Percentiles rank a stretch among this genome's conserved stretches.
phyloP scores from a whole-genome alignment of 352 stramenopile genomes.

The Pythium angustatum region DNA sequence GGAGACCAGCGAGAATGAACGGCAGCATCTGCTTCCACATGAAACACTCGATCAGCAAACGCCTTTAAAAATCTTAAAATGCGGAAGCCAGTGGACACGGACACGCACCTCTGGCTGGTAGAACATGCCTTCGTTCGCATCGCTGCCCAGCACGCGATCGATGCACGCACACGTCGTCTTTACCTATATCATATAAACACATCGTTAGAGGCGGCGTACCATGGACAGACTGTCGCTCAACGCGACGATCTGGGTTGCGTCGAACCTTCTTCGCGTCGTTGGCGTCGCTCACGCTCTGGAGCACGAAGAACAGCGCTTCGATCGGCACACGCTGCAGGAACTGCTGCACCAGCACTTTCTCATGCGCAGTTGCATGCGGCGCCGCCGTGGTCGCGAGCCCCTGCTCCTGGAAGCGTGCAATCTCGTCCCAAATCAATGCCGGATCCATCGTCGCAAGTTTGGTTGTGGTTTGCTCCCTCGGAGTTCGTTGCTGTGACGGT shows the following conservation, averaged over 20 bases:
- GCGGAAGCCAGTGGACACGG: no score
- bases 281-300: constrained; percentile 77
- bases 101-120: constrained; percentile 62
- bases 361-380: constrained; percentile 40
- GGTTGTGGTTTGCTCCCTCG: background rate
- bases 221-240: no score
- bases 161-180: constrained; percentile 75
- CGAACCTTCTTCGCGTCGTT: constrained; percentile 59
- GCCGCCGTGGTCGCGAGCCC: constrained; percentile 52
- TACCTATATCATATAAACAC: constrained; percentile 42
- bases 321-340: constrained; percentile 73
- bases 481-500: background rate
- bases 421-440: constrained; percentile 44
- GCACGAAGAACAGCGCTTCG: constrained; percentile 62
- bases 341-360: constrained; percentile 54
- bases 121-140: constrained; percentile 61
- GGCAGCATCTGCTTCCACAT: constrained; percentile 52
- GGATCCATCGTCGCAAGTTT: constrained; percentile 20
- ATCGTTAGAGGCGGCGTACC: no score
- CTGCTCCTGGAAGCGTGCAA: constrained; percentile 68
- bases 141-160: constrained; percentile 64
- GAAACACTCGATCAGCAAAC: background rate
- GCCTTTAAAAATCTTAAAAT: background rate
- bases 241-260: no score
- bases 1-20: constrained; percentile 69